Conservation (phyloP, 192 early-diverging fungal species). For the Coemansia sp. region DNA sequence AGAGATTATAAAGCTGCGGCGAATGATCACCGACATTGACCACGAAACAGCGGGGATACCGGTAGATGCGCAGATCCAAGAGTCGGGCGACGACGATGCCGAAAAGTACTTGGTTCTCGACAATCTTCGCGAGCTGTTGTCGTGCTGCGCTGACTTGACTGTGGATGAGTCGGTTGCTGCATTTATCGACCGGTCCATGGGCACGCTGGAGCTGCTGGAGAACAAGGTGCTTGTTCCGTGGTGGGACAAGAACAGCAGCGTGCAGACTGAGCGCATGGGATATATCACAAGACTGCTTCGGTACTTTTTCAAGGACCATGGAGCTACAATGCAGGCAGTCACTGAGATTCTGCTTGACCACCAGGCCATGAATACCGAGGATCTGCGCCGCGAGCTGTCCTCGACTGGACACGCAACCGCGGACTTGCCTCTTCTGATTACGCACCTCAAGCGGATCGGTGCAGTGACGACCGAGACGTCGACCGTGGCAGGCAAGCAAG, state of each 20-base stretch:
- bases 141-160: background rate
- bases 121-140: slow-evolving; percentile 27
- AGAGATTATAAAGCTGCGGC: slow-evolving; percentile 35
- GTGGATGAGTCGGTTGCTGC: slow-evolving; percentile 6
- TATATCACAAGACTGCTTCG: slow-evolving; percentile 30
- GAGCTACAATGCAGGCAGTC: slow-evolving; percentile 40
- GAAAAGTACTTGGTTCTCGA: slow-evolving; percentile 35
- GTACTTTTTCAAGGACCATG: slow-evolving; percentile 51
- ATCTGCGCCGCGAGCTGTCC: slow-evolving; percentile 34
- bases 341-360: slow-evolving; percentile 36
- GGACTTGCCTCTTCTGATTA: slow-evolving; percentile 36
- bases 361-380: slow-evolving; percentile 39
- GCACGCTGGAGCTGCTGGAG: slow-evolving; percentile 32
- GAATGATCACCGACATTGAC: slow-evolving; percentile 32
- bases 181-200: slow-evolving; percentile 9
- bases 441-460: slow-evolving; percentile 27
- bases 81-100: slow-evolving; percentile 14
- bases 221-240: slow-evolving; percentile 46
- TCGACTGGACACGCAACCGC: slow-evolving; percentile 28
- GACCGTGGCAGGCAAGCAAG: slow-evolving; percentile 26
- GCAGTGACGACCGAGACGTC: slow-evolving; percentile 29
- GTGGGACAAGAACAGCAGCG: slow-evolving; percentile 30
- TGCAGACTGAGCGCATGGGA: slow-evolving; percentile 28
- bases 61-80: slow-evolving; percentile 30
- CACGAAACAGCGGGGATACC: slow-evolving; percentile 32